phyloP scores from a whole-genome alignment of 2,329 filamentous ascomycete genomes.

The Ilyonectria mors-panacis region DNA sequence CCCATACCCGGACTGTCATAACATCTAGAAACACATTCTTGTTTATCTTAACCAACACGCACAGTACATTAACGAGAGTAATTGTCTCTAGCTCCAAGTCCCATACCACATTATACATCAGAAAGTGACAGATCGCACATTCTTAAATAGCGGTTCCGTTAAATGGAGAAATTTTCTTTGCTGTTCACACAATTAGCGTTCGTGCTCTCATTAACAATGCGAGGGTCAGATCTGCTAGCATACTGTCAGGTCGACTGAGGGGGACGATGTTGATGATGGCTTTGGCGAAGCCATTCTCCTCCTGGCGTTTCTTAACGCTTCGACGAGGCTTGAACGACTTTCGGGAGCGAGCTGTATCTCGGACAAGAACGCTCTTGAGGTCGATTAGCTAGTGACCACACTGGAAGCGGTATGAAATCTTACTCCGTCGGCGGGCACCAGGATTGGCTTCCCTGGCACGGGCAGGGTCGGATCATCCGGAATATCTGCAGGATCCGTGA shows the following conservation, averaged over 20 bases:
- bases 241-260: neutral
- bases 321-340: neutral
- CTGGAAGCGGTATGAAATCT: neutral
- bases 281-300: neutral
- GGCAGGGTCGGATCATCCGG: neutral
- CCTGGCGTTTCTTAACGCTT: neutral
- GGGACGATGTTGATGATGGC: neutral
- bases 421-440: constrained; percentile 16
- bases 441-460: constrained; percentile 10
- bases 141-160: neutral
- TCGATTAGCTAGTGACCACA: neutral
- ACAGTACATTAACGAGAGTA: constrained; percentile 5
- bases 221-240: neutral
- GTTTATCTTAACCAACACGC: neutral
- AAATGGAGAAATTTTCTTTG: too few species aligned
- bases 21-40: neutral
- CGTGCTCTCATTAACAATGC: too few species aligned
- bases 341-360: neutral
- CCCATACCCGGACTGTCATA: neutral
- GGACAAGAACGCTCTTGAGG: neutral
- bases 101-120: neutral
- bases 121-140: neutral
- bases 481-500: neutral
- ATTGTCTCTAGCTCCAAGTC: neutral
- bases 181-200: neutral